These are phyloP conservation scores for Sugiyamaella pinicola DNA, from an alignment of 1,139 yeast species.

Conservation along the genomic window DNA sequence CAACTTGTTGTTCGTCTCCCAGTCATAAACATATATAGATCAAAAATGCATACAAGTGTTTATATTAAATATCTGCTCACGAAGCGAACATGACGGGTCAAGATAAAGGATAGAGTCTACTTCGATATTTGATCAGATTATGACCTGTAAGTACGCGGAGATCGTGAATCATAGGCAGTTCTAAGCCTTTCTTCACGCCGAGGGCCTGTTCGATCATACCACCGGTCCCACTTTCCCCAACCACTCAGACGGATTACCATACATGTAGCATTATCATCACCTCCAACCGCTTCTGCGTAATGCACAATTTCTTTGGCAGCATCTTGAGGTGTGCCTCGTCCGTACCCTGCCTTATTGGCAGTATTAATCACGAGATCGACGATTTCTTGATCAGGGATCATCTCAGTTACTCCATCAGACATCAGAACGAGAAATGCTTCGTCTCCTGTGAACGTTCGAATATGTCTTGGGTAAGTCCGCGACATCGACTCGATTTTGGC, in stretches of 20 bases:
- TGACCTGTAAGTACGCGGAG: constrained; percentile 16
- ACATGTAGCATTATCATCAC: constrained; percentile 94
- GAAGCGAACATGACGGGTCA: background rate
- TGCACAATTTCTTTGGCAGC: constrained; percentile 84
- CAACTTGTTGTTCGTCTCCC: background rate
- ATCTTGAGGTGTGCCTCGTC: constrained; percentile 76
- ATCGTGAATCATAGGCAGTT: constrained; percentile 44
- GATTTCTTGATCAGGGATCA: constrained; percentile 84
- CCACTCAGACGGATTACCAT: constrained; percentile 76
- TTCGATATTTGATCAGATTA: background rate
- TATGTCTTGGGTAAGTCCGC: constrained; percentile 25
- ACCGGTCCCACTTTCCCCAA: constrained; percentile 84
- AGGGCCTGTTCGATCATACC: constrained; percentile 77
- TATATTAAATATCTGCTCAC: background rate
- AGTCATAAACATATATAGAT: background rate
- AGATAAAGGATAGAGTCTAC: background rate
- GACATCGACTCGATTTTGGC: constrained; percentile 41
- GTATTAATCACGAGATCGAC: constrained; percentile 81
- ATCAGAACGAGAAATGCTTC: constrained; percentile 78
- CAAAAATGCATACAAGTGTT: background rate
- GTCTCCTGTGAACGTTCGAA: constrained; percentile 53
- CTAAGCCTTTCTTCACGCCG: constrained; percentile 69
- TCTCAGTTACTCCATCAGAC: constrained; percentile 85
- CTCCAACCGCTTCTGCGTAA: constrained; percentile 84
- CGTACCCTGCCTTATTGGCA: constrained; percentile 65